Evolutionary conservation across 179 eudicot species (phyloP).

Genomic region (Silene vulgaris): DNA sequence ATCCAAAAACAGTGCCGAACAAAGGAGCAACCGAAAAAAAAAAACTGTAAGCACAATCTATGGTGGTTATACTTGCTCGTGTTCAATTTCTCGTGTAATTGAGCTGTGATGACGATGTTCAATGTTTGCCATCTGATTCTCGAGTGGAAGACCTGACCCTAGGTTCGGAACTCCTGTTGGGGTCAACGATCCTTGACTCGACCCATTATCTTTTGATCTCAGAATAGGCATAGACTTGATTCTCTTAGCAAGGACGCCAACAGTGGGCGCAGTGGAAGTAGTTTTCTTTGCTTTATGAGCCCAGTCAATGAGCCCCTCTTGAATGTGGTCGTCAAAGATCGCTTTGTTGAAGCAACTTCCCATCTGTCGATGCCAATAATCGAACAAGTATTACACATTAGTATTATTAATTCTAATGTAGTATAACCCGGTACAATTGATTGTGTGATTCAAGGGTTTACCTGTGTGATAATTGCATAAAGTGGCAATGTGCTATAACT

Average conservation of each 20-base stretch:
- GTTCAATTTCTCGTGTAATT: background rate
- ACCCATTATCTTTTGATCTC: slow-evolving; percentile 7
- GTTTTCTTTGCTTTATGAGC: slow-evolving; percentile 29
- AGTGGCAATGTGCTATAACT: slow-evolving; percentile 39
- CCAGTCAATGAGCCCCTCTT: slow-evolving; percentile 29
- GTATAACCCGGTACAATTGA: background rate
- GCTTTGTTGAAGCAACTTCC: slow-evolving; percentile 35
- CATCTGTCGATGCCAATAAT: slow-evolving; percentile 23
- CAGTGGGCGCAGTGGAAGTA: background rate
- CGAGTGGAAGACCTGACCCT: background rate
- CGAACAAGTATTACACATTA: background rate
- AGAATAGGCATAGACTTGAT: slow-evolving; percentile 26
- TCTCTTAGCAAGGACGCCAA: slow-evolving; percentile 22
- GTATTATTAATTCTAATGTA: background rate
- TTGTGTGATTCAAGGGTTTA: slow-evolving; percentile 6
- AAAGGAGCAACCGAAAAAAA: background rate
- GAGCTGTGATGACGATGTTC: background rate
- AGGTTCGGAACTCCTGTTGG: background rate
- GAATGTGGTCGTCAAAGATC: slow-evolving; percentile 31
- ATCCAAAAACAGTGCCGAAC: background rate
- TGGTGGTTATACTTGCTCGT: background rate
- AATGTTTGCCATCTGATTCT: slow-evolving; percentile 5
- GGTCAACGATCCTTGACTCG: background rate
- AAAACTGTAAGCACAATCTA: background rate
- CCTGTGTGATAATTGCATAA: slow-evolving; percentile 37